Percentiles rank a stretch among this genome's conserved stretches.
These are phyloP conservation scores for Bonia amplexicaulis DNA, from an alignment of 176 grass and related monocot genomes.

Conservation along the genomic window DNA sequence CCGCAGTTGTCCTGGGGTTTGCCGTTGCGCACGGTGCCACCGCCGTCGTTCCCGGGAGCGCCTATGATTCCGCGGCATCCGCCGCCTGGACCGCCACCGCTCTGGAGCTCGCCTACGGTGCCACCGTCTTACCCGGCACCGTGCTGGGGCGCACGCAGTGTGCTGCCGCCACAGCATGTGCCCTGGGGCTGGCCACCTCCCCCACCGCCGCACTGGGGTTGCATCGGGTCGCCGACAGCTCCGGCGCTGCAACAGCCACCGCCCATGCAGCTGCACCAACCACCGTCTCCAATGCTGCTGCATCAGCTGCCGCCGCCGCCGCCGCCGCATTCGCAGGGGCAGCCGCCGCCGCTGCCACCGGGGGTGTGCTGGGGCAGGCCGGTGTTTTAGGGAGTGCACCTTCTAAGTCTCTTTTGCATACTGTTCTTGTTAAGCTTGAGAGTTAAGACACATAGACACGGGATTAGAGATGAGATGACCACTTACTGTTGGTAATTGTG, in stretches of 20 bases:
- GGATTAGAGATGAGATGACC: background rate
- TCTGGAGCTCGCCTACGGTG: conserved; percentile 1
- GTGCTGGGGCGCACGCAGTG: conserved; percentile 23
- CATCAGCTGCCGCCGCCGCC: background rate
- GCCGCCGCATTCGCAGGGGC: background rate
- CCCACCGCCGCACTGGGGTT: background rate
- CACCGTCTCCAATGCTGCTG: background rate
- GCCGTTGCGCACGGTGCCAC: conserved; percentile 10
- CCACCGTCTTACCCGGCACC: conserved; percentile 25
- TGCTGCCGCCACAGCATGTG: background rate
- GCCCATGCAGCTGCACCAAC: too few relatives aligned
- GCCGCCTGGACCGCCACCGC: background rate
- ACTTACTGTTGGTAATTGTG: background rate
- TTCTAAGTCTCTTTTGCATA: background rate
- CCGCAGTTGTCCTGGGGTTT: conserved; percentile 30
- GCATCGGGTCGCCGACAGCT: background rate
- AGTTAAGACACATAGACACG: background rate
- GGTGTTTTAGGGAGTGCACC: background rate
- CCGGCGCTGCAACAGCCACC: background rate
- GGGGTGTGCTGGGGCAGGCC: background rate
- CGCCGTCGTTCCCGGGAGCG: background rate
- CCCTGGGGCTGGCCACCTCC: background rate
- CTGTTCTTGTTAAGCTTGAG: background rate
- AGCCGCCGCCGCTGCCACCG: background rate
- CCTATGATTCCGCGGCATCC: background rate